phyloP scores from a whole-genome alignment of 176 grass and related monocot species.

The Triticum turgidum region DNA sequence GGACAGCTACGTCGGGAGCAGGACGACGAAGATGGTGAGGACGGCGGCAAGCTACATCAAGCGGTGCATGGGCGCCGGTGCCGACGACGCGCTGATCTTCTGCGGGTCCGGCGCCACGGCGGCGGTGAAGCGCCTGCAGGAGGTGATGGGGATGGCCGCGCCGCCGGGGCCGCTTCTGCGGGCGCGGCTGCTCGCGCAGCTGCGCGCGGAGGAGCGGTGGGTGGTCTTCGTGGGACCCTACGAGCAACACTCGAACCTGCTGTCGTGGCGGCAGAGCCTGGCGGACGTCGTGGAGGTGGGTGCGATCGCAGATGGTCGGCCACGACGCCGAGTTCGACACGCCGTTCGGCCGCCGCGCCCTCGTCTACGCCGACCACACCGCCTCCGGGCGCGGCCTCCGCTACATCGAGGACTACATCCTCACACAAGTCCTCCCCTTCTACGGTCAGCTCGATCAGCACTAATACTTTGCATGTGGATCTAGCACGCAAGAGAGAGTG shows the following conservation, averaged over 20 bases:
- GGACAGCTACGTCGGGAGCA: slow-evolving; percentile 76
- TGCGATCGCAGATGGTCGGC: slow-evolving; percentile 45
- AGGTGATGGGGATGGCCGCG: slow-evolving; percentile 59
- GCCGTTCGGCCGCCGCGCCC: slow-evolving; percentile 59
- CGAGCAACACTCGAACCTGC: slow-evolving; percentile 93
- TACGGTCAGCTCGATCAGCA: slow-evolving; percentile 47
- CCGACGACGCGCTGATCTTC: slow-evolving; percentile 61
- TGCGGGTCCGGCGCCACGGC: slow-evolving; percentile 71
- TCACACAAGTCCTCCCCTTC: slow-evolving; percentile 68
- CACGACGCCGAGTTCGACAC: slow-evolving; percentile 59
- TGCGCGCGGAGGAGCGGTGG: slow-evolving; percentile 61
- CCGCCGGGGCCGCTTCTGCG: slow-evolving; percentile 31
- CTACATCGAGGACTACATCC: slow-evolving; percentile 78
- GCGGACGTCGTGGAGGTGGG: slow-evolving; percentile 72
- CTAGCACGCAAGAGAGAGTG: background rate
- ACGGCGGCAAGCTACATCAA: slow-evolving; percentile 66
- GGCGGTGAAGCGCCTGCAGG: slow-evolving; percentile 76
- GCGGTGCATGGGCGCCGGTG: slow-evolving; percentile 59
- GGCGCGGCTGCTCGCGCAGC: background rate
- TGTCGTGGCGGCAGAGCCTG: slow-evolving; percentile 77
- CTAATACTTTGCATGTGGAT: background rate
- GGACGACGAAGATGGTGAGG: slow-evolving; percentile 47
- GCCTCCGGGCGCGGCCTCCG: slow-evolving; percentile 63
- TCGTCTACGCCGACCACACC: slow-evolving; percentile 81
- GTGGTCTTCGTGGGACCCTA: slow-evolving; percentile 76